Evolutionary conservation across 495 filamentous ascomycete genomes (phyloP).

Genomic region (Thermothielavioides terrestris): DNA sequence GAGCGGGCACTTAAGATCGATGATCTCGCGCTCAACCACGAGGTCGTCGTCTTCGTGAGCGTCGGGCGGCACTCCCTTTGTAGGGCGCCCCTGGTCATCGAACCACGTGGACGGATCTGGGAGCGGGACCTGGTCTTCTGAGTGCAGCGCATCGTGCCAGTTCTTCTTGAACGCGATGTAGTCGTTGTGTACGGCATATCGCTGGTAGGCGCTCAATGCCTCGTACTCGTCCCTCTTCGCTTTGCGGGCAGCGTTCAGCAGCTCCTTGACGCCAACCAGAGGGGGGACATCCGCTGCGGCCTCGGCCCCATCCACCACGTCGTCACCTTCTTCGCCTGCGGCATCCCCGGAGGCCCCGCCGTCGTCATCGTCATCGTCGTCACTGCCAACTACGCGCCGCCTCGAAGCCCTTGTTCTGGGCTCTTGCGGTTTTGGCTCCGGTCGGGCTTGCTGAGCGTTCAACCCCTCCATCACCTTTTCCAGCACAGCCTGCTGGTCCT

Average conservation of each 20-base stretch:
- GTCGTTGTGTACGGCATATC: conserved; percentile 68
- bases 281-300: conserved; percentile 10
- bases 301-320: conserved; percentile 34
- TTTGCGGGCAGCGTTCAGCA: conserved; percentile 31
- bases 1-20: conserved; percentile 72
- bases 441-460: conserved; percentile 36
- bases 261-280: conserved; percentile 20
- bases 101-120: conserved; percentile 71
- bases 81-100: conserved; percentile 39
- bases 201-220: conserved; percentile 31
- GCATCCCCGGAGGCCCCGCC: conserved; percentile 26
- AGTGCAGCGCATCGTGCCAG: conserved; percentile 68
- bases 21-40: conserved; percentile 56
- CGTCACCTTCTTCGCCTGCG: conserved; percentile 17
- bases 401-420: neutral
- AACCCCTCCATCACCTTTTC: conserved; percentile 38
- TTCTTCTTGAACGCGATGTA: conserved; percentile 71
- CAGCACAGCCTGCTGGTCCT: conserved; percentile 35
- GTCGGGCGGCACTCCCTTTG: conserved; percentile 22
- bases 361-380: conserved; percentile 21
- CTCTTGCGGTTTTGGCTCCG: conserved; percentile 11
- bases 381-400: conserved; percentile 12
- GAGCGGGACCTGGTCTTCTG: conserved; percentile 52
- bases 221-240: conserved; percentile 32
- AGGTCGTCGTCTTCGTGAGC: conserved; percentile 62